Base-by-base conservation (phyloP, 2,329 filamentous ascomycete species). In the Acephala macrosclerotiorum region DNA sequence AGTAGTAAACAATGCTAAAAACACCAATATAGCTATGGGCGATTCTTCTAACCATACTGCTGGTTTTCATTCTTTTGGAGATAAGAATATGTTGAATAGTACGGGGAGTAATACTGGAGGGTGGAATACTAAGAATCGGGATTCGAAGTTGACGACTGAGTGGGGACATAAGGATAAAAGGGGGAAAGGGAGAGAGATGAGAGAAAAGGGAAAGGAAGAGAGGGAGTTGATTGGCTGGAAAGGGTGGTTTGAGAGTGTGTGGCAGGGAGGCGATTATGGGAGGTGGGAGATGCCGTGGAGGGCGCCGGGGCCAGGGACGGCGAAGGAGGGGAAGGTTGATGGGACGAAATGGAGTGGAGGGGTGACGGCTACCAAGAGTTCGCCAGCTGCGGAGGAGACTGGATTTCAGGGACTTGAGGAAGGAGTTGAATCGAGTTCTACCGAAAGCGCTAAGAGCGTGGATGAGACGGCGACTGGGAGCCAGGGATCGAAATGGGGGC, bases 71-170 rank as follows among this genome's bases (percentile, higher is more conserved):
- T 40, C 53, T 11, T 58, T 63, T n/a, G 61, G 61, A 4, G 38
- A 56, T 25, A 59, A 60, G 55, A 60, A 55, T 40, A 64, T 63
- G 61, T 35, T 63, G 18, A 63, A 63, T 53, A 51, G 40, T 3
- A 63, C 61, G 5, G 61, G 61, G 8, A 58, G 55, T 35, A 63
- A 63, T 33, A 63, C 61, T n/a, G 56, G 47, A 18, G 45, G 61
- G 16, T 64, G 61, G 61, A 60, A 64, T 55, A 51, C 56, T n/a
- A 60, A 60, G 47, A 58, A 60, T 16, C 45, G 18, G 2, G 47
- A 26, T 11, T n/a, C 40, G 5, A 49, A 56, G 60, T 16, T 64
- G 22, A 33, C 45, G 7, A 60, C 7, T 11, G 40, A 4, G 2
- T 20, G 42, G 45, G 29, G n/a, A 36, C n/a, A 49, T 2, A 4